These are phyloP conservation scores for Neofusicoccum kwambonambiense DNA, from an alignment of 2,329 filamentous ascomycete species.

Conservation along the genomic window DNA sequence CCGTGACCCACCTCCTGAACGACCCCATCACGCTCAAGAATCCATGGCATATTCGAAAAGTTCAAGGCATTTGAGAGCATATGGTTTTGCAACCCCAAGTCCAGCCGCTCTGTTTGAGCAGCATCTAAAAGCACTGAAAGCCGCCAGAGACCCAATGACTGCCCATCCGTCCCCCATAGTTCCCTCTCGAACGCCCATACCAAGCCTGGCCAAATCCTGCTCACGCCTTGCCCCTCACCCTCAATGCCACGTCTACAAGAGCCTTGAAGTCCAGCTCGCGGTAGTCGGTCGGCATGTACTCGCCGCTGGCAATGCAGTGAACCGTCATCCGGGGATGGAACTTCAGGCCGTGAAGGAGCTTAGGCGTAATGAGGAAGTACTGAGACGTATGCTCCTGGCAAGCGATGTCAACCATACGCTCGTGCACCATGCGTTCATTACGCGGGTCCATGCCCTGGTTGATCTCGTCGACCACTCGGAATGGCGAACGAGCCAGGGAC, in stretches of 20 bases:
- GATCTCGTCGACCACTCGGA: slow-evolving; percentile 98
- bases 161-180: background rate
- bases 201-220: too few relatives aligned
- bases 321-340: slow-evolving; percentile 93
- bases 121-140: too few relatives aligned
- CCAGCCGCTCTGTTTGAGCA: too few relatives aligned
- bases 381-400: slow-evolving; percentile 72
- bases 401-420: slow-evolving; percentile 96
- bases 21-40: too few relatives aligned
- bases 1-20: too few relatives aligned
- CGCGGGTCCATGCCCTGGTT: slow-evolving; percentile 99
- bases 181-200: background rate
- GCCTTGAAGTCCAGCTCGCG: slow-evolving; percentile 45
- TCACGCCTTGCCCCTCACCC: slow-evolving; percentile 30
- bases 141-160: too few relatives aligned
- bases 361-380: slow-evolving; percentile 98
- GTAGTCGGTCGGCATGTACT: slow-evolving; percentile 52
- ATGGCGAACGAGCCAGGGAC: slow-evolving; percentile 87
- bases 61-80: too few relatives aligned
- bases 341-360: slow-evolving; percentile 78
- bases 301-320: slow-evolving; percentile 88
- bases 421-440: slow-evolving; percentile 97
- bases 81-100: too few relatives aligned
- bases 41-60: too few relatives aligned
- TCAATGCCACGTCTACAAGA: slow-evolving; percentile 35